Base-by-base conservation (phyloP, 768 basidiomycete species). In the Lyophyllum shimeji region DNA sequence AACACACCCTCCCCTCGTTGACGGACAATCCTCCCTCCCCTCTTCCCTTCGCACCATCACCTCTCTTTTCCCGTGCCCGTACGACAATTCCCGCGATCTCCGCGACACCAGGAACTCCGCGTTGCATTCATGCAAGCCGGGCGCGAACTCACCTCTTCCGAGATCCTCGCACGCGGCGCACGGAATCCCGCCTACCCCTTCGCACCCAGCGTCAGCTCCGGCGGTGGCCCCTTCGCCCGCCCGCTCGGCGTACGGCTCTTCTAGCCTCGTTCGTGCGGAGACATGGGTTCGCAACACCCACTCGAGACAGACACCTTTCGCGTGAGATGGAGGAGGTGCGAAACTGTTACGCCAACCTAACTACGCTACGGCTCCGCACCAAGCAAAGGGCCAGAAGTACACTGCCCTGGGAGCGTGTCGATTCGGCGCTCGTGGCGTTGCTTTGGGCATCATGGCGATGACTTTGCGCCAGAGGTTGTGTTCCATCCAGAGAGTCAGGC, bases 41-140 rank as follows among this genome's bases (percentile, higher is more conserved):
- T 44, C 37, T 20, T 42, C 43, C 21, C 5, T 33, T 50, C 7
- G 18, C n/a, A 13, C 37, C 18, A 20, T 29, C 34, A 52, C 9
- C 23, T 8, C 46, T 15, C 13, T 9, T 31, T 11, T 31, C 3
- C 18, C 7, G 17, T 7, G n/a, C n/a, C n/a, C n/a, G n/a, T n/a
- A n/a, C n/a, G n/a, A n/a, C n/a, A 23, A 29, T 27, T 9, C 17
- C 7, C 33, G n/a, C 17, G 7, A 54, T 20, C n/a, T n/a, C 24
- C 20, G 18, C 7, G 11, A 11, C 17, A 9, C 18, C 57, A 84
- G 82, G 82, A 84, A 68, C 74, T 83, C 39, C 81, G 81, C 44
- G 60, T 83, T 45, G 80, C 81, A 0, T 77, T 59, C 53, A 56
- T 74, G 31, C 65, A 70, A n/a, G 68, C 71, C 39, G 71, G 76